A percentile compares a stretch with the other conserved stretches of the same genome.
These are phyloP conservation scores for Leishmania gerbilli DNA, from an alignment of 208 protist species.

Conservation along the genomic window DNA sequence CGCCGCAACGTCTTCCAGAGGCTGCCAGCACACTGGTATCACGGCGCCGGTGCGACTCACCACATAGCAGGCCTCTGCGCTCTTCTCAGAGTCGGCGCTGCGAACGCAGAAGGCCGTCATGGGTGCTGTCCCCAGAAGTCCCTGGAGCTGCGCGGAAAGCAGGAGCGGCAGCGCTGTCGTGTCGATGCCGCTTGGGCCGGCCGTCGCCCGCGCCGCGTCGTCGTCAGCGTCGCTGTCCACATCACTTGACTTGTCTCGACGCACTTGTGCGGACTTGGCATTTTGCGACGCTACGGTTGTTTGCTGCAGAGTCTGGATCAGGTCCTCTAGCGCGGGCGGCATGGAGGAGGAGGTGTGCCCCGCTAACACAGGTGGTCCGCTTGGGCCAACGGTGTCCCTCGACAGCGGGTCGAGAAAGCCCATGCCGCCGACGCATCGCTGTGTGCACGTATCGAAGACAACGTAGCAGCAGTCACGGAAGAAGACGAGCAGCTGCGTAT, in stretches of 20 bases:
- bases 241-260: background rate
- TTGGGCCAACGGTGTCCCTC: background rate
- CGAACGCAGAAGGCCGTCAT: background rate
- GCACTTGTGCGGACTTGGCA: background rate
- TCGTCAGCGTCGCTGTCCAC: constrained; percentile 9
- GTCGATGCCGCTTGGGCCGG: background rate
- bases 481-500: constrained; percentile 22
- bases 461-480: constrained; percentile 30
- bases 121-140: constrained; percentile 4
- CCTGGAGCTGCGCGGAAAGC: constrained; percentile 4
- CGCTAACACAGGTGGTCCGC: background rate
- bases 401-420: constrained; percentile 6
- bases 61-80: background rate
- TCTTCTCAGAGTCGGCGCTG: background rate
- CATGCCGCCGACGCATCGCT: constrained; percentile 26
- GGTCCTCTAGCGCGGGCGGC: constrained; percentile 7
- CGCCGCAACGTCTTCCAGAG: background rate
- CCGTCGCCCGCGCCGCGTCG: background rate
- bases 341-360: background rate
- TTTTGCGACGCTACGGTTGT: background rate
- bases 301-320: constrained; percentile 2
- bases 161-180: background rate
- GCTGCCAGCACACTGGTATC: constrained; percentile 13
- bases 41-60: constrained; percentile 16
- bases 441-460: constrained; percentile 18